A percentile compares a stretch with the other conserved stretches of the same genome.
Evolutionary conservation across 1,284 basidiomycete species (phyloP).

Genomic region (Rugosomyces carneus): DNA sequence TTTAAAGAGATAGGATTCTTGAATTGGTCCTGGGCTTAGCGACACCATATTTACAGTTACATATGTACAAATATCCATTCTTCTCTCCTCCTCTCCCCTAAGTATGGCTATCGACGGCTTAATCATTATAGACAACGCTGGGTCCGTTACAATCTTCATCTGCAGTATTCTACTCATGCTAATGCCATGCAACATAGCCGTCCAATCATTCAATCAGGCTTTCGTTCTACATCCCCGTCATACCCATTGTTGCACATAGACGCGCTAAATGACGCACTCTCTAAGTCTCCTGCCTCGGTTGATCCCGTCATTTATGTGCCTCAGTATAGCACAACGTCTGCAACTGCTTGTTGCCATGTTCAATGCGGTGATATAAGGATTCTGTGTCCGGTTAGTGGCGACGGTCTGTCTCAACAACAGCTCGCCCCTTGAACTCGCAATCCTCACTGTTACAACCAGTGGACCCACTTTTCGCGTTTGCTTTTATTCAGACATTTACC

Average conservation of each 20-base stretch:
- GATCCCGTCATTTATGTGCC: slow-evolving; percentile 70
- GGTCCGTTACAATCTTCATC: slow-evolving; percentile 43
- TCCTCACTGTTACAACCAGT: slow-evolving; percentile 38
- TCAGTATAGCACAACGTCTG: slow-evolving; percentile 39
- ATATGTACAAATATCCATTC: slow-evolving; percentile 10
- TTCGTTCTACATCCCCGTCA: slow-evolving; percentile 70
- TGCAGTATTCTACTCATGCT: slow-evolving; percentile 1
- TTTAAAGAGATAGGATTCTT: slow-evolving; percentile 47
- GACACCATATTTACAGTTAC: slow-evolving; percentile 16
- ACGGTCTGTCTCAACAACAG: slow-evolving; percentile 45
- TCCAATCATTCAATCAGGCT: slow-evolving; percentile 88
- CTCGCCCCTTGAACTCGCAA: slow-evolving; percentile 13
- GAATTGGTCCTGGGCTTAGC: slow-evolving; percentile 59
- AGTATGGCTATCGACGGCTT: slow-evolving; percentile 85
- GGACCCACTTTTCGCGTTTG: slow-evolving; percentile 86
- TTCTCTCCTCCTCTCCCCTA: not conserved
- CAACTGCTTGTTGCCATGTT: slow-evolving; percentile 78
- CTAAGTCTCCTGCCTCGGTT: slow-evolving; percentile 47
- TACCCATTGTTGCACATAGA: slow-evolving; percentile 87
- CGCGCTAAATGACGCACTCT: slow-evolving; percentile 70
- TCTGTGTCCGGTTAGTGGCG: slow-evolving; percentile 75
- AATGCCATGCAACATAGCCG: slow-evolving; percentile 41
- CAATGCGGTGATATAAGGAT: slow-evolving; percentile 72
- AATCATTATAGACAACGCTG: slow-evolving; percentile 79
- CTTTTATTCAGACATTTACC: slow-evolving; percentile 82